phyloP scores from a whole-genome alignment of 106 monocot species.

The Acanthochlamys bracteata region DNA sequence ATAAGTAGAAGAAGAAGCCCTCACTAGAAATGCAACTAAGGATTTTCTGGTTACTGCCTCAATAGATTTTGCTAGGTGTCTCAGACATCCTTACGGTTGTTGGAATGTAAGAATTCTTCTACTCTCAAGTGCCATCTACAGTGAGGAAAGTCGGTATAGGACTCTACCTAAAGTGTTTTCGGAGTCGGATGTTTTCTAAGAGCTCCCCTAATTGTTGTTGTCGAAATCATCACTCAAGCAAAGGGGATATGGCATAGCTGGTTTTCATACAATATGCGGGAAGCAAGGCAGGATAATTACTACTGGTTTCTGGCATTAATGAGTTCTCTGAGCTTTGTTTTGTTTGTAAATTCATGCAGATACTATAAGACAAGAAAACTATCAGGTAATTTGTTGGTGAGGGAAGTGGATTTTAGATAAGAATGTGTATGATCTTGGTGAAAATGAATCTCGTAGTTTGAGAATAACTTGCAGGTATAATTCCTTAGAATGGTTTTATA shows the following conservation, averaged over 20 bases:
- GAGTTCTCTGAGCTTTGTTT: conserved; percentile 52
- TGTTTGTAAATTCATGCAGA: conserved; percentile 46
- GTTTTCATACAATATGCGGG: conserved; percentile 74
- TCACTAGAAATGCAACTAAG: conserved; percentile 10
- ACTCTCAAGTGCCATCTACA: conserved; percentile 50
- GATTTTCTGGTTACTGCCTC: conserved; percentile 90
- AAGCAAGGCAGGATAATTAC: conserved; percentile 61
- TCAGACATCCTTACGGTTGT: conserved; percentile 88
- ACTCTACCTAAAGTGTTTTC: conserved; percentile 80
- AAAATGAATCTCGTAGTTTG: no score
- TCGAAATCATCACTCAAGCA: conserved; percentile 32
- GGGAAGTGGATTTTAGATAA: no score
- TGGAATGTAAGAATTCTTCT: conserved; percentile 98
- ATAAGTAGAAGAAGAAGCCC: neutral
- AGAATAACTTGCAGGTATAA: no score
- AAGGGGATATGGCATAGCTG: conserved; percentile 27
- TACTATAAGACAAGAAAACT: conserved; percentile 12
- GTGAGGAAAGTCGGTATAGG: conserved; percentile 88
- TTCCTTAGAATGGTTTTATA: no score
- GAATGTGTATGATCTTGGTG: no score
- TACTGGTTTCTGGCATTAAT: conserved; percentile 74
- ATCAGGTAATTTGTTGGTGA: neutral
- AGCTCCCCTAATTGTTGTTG: conserved; percentile 46
- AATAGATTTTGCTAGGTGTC: conserved; percentile 71
- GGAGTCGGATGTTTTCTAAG: conserved; percentile 78